Base-by-base conservation (phyloP, 768 basidiomycete genomes). In the Tricholoma terreum region DNA sequence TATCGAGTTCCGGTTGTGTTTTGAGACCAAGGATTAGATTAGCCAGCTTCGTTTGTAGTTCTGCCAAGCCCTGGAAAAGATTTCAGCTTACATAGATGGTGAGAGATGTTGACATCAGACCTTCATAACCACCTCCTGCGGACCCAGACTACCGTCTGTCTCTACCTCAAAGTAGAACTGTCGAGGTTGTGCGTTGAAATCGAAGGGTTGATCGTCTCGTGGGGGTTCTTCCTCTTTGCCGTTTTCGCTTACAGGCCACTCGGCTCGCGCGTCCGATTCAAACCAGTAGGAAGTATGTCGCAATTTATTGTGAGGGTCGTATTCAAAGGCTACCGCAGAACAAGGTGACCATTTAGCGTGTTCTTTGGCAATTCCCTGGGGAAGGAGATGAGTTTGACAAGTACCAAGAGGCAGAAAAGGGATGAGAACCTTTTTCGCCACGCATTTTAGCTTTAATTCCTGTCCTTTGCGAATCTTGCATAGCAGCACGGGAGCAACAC, bases 311-410 rank as follows among this genome's bases (percentile, higher is more conserved):
- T 98, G 83, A 11, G 97, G 97, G 72, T 99, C 97, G 61, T 99
- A 99, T 75, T 99, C 97, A 62, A 96, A 98, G 7, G 88, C 85
- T 15, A 99, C 87, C 7, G 97, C 94, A 1, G 94, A 90, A 58
- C 94, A 91, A 11, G 97, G 96, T 0, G 94, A 96, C 93, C 96
- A 99, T 75, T 99, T 99, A 11, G 97, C 94, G 68, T 99, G 97
- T 70, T 97, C 94, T 77, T 98, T 98, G 3, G 96, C 94, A 58
- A 97, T 88, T 40, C 96, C 96, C 96, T 98, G n/a, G 24, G n/a
- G n/a, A n/a, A 7, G n/a, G 65, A 17, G 48, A 61, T 24, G 52
- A 43, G 33, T n/a, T n/a, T 56, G 19, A 30, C 55, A 54, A 43
- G 55, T 54, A 27, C 34, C 8, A 34, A 22, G 17, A 30, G 24